Conservation (phyloP, 1,284 basidiomycete species). For the Laetiporus sulphureus region DNA sequence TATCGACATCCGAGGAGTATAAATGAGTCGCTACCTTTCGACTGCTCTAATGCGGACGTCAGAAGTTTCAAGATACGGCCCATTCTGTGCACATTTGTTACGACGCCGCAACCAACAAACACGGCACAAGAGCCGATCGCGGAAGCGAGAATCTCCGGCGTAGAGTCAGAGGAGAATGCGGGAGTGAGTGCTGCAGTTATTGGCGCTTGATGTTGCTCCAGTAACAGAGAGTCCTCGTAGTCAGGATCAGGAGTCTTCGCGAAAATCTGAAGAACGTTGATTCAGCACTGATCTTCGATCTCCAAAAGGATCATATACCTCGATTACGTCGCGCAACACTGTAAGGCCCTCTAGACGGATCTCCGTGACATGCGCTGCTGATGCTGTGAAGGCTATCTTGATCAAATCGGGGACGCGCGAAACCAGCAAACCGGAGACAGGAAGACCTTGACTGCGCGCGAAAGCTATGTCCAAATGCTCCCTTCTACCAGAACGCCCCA, state of each 20-base stretch:
- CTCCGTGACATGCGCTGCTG: conserved; percentile 92
- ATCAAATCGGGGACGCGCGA: conserved; percentile 90
- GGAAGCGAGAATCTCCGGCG: conserved; percentile 90
- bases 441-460: conserved; percentile 33
- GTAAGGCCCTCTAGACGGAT: conserved; percentile 91
- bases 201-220: conserved; percentile 99
- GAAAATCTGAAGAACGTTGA: conserved; percentile 67
- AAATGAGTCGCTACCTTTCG: conserved; percentile 48
- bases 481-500: conserved; percentile 63
- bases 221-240: conserved; percentile 82
- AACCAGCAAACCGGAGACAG: conserved; percentile 52
- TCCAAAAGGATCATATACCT: conserved; percentile 41
- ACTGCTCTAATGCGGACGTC: conserved; percentile 85
- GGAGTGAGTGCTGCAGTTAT: conserved; percentile 98
- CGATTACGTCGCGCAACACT: conserved; percentile 88
- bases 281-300: conserved; percentile 3
- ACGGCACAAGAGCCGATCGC: conserved; percentile 93
- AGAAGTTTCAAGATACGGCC: conserved; percentile 91
- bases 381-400: conserved; percentile 96
- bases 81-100: conserved; percentile 87
- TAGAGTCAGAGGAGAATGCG: conserved; percentile 91
- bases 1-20: background rate
- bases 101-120: conserved; percentile 94
- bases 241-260: conserved; percentile 86
- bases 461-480: conserved; percentile 80